These are phyloP conservation scores for Ensete glaucum DNA, from an alignment of 176 grass and related monocot species.

Conservation along the genomic window DNA sequence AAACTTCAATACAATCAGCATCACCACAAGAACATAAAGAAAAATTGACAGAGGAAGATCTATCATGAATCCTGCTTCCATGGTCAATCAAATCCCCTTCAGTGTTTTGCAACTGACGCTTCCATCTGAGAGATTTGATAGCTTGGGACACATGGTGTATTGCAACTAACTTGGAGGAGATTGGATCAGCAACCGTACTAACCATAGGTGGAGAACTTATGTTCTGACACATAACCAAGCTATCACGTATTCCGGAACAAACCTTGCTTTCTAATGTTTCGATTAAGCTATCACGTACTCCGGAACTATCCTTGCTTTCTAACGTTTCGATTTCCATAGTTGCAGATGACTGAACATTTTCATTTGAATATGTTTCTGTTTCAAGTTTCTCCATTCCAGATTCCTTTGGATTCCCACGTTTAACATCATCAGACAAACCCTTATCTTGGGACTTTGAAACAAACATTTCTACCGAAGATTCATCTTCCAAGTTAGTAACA, in stretches of 20 bases:
- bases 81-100: constrained; percentile 31
- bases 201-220: constrained; percentile 34
- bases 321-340: constrained; percentile 26
- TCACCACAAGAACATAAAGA: constrained; percentile 80
- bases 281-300: constrained; percentile 33
- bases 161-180: constrained; percentile 92
- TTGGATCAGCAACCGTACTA: constrained; percentile 59
- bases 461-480: constrained; percentile 54
- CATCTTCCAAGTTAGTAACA: constrained; percentile 83
- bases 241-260: constrained; percentile 17
- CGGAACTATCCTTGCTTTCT: constrained; percentile 19
- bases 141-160: constrained; percentile 97
- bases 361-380: constrained; percentile 15
- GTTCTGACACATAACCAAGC: constrained; percentile 57
- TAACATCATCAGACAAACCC: constrained; percentile 23
- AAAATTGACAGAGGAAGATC: constrained; percentile 43
- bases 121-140: constrained; percentile 98
- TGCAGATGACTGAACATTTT: constrained; percentile 34
- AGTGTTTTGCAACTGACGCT: constrained; percentile 69
- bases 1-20: constrained; percentile 92
- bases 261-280: constrained; percentile 23
- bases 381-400: constrained; percentile 15
- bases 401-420: constrained; percentile 18
- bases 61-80: constrained; percentile 49
- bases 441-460: constrained; percentile 34